Evolutionary conservation across 2,329 filamentous ascomycete genomes (phyloP), one percentile per base, ranked within the genome.

Genomic region (Colletotrichum coccodes): DNA sequence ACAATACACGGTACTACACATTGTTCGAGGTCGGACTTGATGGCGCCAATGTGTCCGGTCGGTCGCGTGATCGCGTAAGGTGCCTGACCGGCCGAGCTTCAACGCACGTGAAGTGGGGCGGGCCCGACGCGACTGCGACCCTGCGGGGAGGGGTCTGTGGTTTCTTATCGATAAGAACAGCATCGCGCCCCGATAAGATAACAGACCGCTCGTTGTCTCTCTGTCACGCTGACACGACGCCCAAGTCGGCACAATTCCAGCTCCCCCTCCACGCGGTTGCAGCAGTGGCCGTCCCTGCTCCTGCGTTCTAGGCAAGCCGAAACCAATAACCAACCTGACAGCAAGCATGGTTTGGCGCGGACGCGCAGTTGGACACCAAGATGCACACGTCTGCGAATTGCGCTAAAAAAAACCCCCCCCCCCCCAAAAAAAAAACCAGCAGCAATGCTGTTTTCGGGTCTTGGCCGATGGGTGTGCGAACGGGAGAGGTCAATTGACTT

Each of bases 31-130:
- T 44, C n/a, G 40, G 40, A 23, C 40, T 44, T n/a, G 40, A 44
- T 44, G 40, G 9, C 42, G n/a, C 42, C 44, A 59, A 68, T 40
- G n/a, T 46, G 57, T 53, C 53, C 34, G 56, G 47, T 38, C 58
- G 23, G 38, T 30, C 28, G 62, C n/a, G n/a, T n/a, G n/a, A n/a
- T n/a, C n/a, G n/a, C n/a, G n/a, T n/a, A n/a, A n/a, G n/a, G n/a
- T n/a, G n/a, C n/a, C n/a, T n/a, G 53, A 46, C 46, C 52, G 52
- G 47, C 38, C 52, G 44, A 58, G 46, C 52, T 30, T 44, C 60
- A 32, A 32, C 23, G 60, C 38, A 57, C 32, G 18, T 58, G 64
- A 60, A 26, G 60, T 64, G 52, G 59, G 60, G 38, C 44, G 34
- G 44, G 12, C 42, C 32, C 11, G 4, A 54, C 34, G 28, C 49